Evolutionary conservation across 2,329 filamentous ascomycete genomes (phyloP), one percentile per base, ranked within the genome.

Genomic region (Periconia sp.): DNA sequence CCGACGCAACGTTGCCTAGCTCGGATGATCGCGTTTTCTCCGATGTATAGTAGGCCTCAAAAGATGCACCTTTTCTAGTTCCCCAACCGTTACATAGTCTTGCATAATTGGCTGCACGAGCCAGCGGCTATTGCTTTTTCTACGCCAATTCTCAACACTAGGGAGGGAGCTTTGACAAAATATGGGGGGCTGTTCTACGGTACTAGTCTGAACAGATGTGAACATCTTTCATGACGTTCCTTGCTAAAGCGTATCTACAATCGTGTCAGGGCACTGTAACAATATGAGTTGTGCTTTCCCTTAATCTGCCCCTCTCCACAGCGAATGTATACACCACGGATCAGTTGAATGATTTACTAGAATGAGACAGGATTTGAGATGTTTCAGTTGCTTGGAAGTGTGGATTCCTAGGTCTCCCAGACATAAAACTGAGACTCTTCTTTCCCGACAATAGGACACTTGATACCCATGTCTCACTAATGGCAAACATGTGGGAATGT

Each of bases 31-130:
- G n/a, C n/a, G n/a, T n/a, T n/a, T n/a, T n/a, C n/a, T n/a, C n/a
- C n/a, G n/a, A n/a, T 31, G 36, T 15, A 39, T 39, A 15, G 26
- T 39, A 39, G 36, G 36, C 36, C 23, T 36, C 34, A 36, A 26
- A 36, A 12, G n/a, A n/a, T 7, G 26, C n/a, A n/a, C n/a, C n/a
- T n/a, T n/a, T n/a, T n/a, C n/a, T n/a, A n/a, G n/a, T n/a, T n/a
- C n/a, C n/a, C n/a, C n/a, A n/a, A n/a, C n/a, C n/a, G n/a, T n/a
- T n/a, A n/a, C n/a, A n/a, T n/a, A n/a, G n/a, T n/a, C n/a, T n/a
- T n/a, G n/a, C n/a, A n/a, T n/a, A n/a, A n/a, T n/a, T n/a, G n/a
- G n/a, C n/a, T n/a, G n/a, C n/a, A n/a, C n/a, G n/a, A 29, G 26
- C 26, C 26, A 29, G 6, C 26, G n/a, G 26, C 26, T 13, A 29